phyloP scores from a whole-genome alignment of 2,329 filamentous ascomycete species.

The Apiospora phragmitis region DNA sequence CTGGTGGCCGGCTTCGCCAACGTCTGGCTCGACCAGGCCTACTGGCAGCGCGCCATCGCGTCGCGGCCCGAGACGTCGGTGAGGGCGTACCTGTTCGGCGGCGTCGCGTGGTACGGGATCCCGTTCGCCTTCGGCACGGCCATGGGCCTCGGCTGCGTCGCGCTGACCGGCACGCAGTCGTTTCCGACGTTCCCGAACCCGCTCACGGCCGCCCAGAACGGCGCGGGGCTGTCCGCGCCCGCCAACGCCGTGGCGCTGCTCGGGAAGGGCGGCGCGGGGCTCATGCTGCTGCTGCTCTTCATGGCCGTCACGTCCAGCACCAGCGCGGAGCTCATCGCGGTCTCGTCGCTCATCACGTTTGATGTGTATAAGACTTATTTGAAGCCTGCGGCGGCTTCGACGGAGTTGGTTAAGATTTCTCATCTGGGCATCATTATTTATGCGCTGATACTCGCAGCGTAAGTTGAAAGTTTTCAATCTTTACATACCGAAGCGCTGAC shows the following conservation, averaged over 20 bases:
- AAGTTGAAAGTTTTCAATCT: conserved; percentile 12
- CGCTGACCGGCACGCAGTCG: conserved; percentile 25
- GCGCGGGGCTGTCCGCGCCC: conserved; percentile 32
- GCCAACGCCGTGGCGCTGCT: conserved; percentile 36
- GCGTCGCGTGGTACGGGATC: conserved; percentile 40
- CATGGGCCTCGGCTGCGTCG: conserved; percentile 36
- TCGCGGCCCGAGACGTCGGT: conserved; percentile 40
- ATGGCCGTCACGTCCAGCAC: conserved; percentile 48
- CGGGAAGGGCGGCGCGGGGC: conserved; percentile 34
- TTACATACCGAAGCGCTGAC: too few relatives aligned
- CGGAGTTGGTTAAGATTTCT: conserved; percentile 32
- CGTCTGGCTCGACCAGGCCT: conserved; percentile 43
- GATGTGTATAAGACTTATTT: conserved; percentile 41
- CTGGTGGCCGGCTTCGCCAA: conserved; percentile 38
- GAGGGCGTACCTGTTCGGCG: conserved; percentile 42
- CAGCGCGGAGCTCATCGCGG: conserved; percentile 43
- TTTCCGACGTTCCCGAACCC: conserved; percentile 34
- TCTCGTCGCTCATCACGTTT: conserved; percentile 38
- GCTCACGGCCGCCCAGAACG: conserved; percentile 29
- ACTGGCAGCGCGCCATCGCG: conserved; percentile 46
- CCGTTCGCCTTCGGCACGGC: conserved; percentile 37
- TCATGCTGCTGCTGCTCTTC: conserved; percentile 43
- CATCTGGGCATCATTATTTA: conserved; percentile 36
- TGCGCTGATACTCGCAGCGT: conserved; percentile 32
- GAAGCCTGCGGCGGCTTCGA: conserved; percentile 31